Conservation (phyloP, 768 basidiomycete genomes). For the Lactarius sp. region DNA sequence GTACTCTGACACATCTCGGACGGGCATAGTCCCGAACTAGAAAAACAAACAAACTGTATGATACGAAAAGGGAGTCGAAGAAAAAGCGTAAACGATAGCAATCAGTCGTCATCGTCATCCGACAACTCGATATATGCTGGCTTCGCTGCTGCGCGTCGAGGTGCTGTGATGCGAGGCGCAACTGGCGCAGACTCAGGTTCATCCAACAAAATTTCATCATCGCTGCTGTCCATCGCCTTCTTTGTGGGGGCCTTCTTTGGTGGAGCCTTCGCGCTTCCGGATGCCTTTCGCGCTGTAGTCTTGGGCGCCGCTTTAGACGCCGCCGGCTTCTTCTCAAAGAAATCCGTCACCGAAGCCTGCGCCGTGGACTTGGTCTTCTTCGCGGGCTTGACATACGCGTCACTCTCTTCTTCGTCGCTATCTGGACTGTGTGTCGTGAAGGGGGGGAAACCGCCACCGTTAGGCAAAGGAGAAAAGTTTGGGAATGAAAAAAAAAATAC, state of each 20-base stretch:
- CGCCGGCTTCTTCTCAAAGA: conserved; percentile 44
- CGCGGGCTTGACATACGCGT: conserved; percentile 38
- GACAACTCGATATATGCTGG: conserved; percentile 40
- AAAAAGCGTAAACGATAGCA: conserved; percentile 39
- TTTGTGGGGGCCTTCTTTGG: conserved; percentile 25
- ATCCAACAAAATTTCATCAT: conserved; percentile 41
- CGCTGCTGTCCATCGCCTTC: conserved; percentile 36
- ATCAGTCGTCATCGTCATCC: conserved; percentile 40
- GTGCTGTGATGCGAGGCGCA: conserved; percentile 39
- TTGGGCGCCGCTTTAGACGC: conserved; percentile 20
- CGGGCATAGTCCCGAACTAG: too few relatives aligned
- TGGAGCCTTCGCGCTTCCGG: conserved; percentile 49
- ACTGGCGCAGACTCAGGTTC: conserved; percentile 37
- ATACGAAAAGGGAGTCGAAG: conserved; percentile 32
- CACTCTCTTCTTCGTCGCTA: conserved; percentile 1
- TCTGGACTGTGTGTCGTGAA: conserved; percentile 1
- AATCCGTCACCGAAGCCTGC: conserved; percentile 45
- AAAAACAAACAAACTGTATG: too few relatives aligned
- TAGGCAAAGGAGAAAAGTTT: not conserved
- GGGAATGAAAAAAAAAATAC: conserved; percentile 25
- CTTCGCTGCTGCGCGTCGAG: conserved; percentile 46
- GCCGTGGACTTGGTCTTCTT: conserved; percentile 47
- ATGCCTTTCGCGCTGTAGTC: conserved; percentile 41
- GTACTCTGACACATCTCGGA: too few relatives aligned
- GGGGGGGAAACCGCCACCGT: not conserved